Percentiles rank a stretch among this genome's conserved stretches.
Evolutionary conservation across 2,329 filamentous ascomycete genomes (phyloP).

Genomic region (Claviceps sp.): DNA sequence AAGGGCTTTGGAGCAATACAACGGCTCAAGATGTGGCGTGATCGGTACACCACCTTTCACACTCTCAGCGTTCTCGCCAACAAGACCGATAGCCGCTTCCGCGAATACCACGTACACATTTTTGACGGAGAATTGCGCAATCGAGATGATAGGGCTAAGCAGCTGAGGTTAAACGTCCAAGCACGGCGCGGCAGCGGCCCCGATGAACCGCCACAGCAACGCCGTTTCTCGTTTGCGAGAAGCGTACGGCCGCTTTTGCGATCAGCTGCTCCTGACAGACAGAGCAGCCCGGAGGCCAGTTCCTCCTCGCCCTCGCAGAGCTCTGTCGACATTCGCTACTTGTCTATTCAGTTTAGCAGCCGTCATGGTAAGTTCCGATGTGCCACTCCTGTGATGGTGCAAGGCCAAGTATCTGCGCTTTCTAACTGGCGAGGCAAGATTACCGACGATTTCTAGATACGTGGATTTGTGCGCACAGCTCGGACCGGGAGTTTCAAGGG

Average conservation of each 20-base stretch:
- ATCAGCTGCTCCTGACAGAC: constrained; percentile 14
- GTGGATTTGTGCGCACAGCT: constrained; percentile 32
- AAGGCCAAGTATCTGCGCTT: background rate
- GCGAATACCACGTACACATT: constrained; percentile 32
- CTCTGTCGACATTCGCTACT: constrained; percentile 30
- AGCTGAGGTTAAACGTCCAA: constrained; percentile 28
- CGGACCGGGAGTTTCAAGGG: constrained; percentile 32
- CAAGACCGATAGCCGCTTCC: constrained; percentile 30
- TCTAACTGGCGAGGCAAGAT: constrained; percentile 16
- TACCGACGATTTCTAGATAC: constrained; percentile 32
- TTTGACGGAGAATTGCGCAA: constrained; percentile 34
- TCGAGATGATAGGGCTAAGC: constrained; percentile 31
- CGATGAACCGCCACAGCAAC: constrained; percentile 21
- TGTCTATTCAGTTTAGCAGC: constrained; percentile 36
- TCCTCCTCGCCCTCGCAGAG: constrained; percentile 10
- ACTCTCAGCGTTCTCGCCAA: constrained; percentile 35
- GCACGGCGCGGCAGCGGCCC: constrained; percentile 27
- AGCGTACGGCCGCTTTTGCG: constrained; percentile 27
- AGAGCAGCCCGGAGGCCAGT: constrained; percentile 11
- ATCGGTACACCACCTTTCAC: constrained; percentile 33
- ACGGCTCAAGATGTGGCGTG: constrained; percentile 38
- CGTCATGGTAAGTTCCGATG: constrained; percentile 25
- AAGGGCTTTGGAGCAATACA: constrained; percentile 38
- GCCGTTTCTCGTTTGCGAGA: constrained; percentile 30
- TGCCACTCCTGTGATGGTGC: background rate